phyloP scores from a whole-genome alignment of 140 eudicot species.

The Stevia rebaudiana region DNA sequence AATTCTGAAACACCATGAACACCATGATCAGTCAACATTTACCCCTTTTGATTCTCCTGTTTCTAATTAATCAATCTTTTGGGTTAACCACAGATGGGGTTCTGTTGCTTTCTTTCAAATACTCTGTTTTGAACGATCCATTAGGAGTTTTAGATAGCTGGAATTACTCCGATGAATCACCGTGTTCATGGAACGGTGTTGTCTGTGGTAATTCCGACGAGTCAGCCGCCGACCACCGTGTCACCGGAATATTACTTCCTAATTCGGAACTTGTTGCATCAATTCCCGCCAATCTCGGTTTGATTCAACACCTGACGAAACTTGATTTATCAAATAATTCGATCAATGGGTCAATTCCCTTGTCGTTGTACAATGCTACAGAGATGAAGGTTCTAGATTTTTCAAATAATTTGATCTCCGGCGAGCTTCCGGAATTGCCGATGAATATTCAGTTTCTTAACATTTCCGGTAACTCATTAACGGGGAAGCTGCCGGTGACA shows the following conservation, averaged over 20 bases:
- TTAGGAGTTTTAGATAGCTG: constrained; percentile 49
- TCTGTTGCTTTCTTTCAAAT: constrained; percentile 64
- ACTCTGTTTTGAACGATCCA: constrained; percentile 60
- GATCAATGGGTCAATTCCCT: constrained; percentile 78
- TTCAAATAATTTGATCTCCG: constrained; percentile 71
- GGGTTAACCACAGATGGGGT: constrained; percentile 67
- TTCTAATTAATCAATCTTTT: constrained; percentile 25
- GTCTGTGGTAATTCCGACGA: constrained; percentile 30
- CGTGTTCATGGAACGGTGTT: constrained; percentile 83
- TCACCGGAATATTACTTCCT: constrained; percentile 55
- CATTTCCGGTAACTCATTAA: constrained; percentile 55
- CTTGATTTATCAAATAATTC: constrained; percentile 77
- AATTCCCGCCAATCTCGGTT: constrained; percentile 66
- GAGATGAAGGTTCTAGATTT: constrained; percentile 57
- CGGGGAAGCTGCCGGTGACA: constrained; percentile 52
- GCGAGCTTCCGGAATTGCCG: constrained; percentile 49
- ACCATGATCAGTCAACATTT: constrained; percentile 23
- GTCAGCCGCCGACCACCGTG: constrained; percentile 34
- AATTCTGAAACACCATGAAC: constrained; percentile 34
- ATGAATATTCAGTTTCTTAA: constrained; percentile 44
- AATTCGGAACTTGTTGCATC: constrained; percentile 50
- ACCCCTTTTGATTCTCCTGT: constrained; percentile 24
- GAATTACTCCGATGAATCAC: constrained; percentile 50
- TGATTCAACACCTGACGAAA: constrained; percentile 39
- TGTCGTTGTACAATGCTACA: constrained; percentile 40